These are phyloP conservation scores for Adiantum capillusveneris DNA, from an alignment of 75 land plant genomes.

Conservation along the genomic window DNA sequence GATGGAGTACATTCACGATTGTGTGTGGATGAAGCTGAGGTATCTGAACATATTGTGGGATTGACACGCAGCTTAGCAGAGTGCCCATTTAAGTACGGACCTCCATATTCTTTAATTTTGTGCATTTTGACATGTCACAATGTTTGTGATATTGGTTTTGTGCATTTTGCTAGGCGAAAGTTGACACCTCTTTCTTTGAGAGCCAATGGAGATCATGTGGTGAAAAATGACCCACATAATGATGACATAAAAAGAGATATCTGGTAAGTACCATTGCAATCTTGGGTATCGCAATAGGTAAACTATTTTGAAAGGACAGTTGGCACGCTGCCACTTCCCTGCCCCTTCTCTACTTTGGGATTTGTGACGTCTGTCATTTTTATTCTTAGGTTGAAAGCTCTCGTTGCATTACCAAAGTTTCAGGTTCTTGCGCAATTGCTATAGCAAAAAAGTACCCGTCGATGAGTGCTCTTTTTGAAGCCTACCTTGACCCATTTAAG, in stretches of 20 bases:
- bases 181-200: constrained; percentile 63
- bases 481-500: constrained; percentile 79
- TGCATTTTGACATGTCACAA: too few species aligned
- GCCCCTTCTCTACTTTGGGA: too few species aligned
- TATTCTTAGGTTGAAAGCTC: constrained; percentile 73
- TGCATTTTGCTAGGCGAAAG: constrained; percentile 47
- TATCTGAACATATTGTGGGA: constrained; percentile 89
- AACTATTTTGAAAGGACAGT: too few species aligned
- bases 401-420: constrained; percentile 76
- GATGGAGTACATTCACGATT: constrained; percentile 65
- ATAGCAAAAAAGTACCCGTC: constrained; percentile 83
- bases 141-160: too few species aligned
- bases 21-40: constrained; percentile 92
- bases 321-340: too few species aligned
- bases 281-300: too few species aligned
- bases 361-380: too few species aligned
- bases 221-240: constrained; percentile 47
- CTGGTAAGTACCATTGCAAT: constrained; percentile 36
- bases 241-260: constrained; percentile 56
- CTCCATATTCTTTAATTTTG: too few species aligned
- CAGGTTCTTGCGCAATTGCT: constrained; percentile 83
- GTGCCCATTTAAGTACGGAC: constrained; percentile 68
- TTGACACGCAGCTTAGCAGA: constrained; percentile 78
- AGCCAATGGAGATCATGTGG: constrained; percentile 80
- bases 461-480: constrained; percentile 82